These are phyloP conservation scores for Acanthamoeba royreba DNA, from an alignment of 208 protist species.

Conservation along the genomic window DNA sequence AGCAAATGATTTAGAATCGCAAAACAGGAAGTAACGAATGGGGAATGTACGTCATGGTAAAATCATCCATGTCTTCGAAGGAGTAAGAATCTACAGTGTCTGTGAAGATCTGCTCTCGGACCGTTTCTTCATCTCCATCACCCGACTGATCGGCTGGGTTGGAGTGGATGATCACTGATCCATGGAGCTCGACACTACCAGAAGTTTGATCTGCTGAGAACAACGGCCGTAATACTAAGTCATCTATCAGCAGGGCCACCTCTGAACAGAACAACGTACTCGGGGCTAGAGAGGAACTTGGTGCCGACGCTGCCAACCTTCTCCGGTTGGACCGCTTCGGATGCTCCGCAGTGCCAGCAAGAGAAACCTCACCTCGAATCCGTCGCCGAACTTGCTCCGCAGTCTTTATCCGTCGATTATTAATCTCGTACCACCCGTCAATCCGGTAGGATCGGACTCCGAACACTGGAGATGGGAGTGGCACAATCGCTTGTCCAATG, in stretches of 20 bases:
- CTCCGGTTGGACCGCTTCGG: background rate
- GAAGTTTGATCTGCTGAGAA: background rate
- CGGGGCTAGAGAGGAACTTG: too few relatives aligned
- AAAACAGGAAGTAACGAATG: too few relatives aligned
- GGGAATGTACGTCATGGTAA: too few relatives aligned
- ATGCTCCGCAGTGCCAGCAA: background rate
- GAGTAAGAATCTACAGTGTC: background rate
- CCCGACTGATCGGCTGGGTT: background rate
- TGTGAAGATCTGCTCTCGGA: background rate
- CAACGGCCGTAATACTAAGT: background rate
- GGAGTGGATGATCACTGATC: background rate
- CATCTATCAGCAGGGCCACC: too few relatives aligned
- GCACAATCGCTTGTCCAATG: background rate
- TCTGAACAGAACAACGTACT: too few relatives aligned
- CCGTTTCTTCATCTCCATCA: background rate
- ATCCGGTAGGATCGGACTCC: conserved; percentile 5
- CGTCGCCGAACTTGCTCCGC: background rate
- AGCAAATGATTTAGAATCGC: too few relatives aligned
- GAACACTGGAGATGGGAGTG: background rate
- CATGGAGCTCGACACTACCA: background rate
- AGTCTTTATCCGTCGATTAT: background rate
- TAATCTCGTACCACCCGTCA: conserved; percentile 13
- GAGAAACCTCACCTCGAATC: background rate
- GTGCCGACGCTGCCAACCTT: background rate
- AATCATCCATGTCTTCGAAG: background rate